Base-by-base conservation (phyloP, 345 rosid species). In the Excoecaria cochinchinensis region DNA sequence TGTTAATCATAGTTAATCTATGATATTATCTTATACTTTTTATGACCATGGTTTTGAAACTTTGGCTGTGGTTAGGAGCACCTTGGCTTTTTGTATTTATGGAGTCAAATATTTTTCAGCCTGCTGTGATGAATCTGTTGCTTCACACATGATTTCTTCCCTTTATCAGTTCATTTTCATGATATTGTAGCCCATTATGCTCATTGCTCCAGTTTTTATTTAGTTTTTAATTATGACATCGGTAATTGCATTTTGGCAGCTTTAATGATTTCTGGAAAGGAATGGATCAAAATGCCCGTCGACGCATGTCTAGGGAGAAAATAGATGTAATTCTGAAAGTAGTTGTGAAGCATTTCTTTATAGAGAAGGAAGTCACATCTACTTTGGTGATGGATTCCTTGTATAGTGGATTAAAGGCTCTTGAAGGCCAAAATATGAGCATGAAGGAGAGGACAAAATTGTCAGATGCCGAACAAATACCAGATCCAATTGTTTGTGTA, bases 321-420 rank as follows among this genome's bases (percentile, higher is more conserved):
- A 81, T 82, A 74, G 96, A 95, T 78, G 88, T 76, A 71, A 86
- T 95, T 82, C 82, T 92, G 78, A 95, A 90, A 87, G 84, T 89
- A 78, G 93, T 89, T 75, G 98, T 91, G 67, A 95, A 90, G 59
- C 92, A 91, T 73, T 95, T 92, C 85, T 95, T 95, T 79, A 84
- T 92, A 71, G 94, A 91, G 84, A 91, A 91, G 88, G 96, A 92
- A 88, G 97, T 93, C 67, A 86, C 98, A 59, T 92, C 99, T 73
- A 95, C 99, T 68, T 88, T 95, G 92, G 94, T 92, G 58, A 92
- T 95, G 99, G 99, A 95, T 89, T 91, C 97, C 87, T 87, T 95
- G 84, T 89, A 95, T 80, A 95, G 97, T 79, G 99, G 99, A 71
- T 83, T 89, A 84, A 95, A 90, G 87, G 94, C 99, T 81, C 95